These are phyloP conservation scores for Zarea fungicola DNA, from an alignment of 2,329 filamentous ascomycete species.

Conservation along the genomic window DNA sequence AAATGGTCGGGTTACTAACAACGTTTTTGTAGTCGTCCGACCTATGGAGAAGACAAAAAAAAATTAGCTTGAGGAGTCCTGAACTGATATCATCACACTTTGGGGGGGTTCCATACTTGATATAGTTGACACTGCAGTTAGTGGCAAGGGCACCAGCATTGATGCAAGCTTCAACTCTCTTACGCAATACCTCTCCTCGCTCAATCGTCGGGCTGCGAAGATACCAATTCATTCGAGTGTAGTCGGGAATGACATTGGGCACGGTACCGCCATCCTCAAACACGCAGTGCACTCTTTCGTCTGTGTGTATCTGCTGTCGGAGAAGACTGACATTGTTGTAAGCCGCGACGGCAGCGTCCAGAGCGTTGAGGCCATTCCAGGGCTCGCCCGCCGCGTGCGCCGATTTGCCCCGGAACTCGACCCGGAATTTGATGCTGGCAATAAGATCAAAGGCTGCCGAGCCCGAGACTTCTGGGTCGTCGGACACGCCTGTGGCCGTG, in stretches of 20 bases:
- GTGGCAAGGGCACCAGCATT: slow-evolving; percentile 23
- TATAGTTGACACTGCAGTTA: slow-evolving; percentile 31
- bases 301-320: slow-evolving; percentile 32
- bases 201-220: slow-evolving; percentile 27
- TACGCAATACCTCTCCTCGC: slow-evolving; percentile 19
- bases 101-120: too few relatives aligned
- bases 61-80: neutral
- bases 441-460: slow-evolving; percentile 27
- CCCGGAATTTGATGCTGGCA: slow-evolving; percentile 27
- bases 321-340: slow-evolving; percentile 33
- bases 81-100: too few relatives aligned
- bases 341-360: slow-evolving; percentile 31
- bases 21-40: slow-evolving; percentile 5
- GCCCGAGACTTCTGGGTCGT: slow-evolving; percentile 13
- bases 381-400: slow-evolving; percentile 33
- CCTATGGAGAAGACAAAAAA: neutral
- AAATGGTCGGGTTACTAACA: slow-evolving; percentile 35
- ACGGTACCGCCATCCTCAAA: slow-evolving; percentile 31
- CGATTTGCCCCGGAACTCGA: slow-evolving; percentile 28
- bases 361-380: slow-evolving; percentile 33
- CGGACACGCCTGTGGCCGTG: neutral
- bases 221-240: slow-evolving; percentile 30
- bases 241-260: slow-evolving; percentile 33
- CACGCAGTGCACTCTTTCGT: slow-evolving; percentile 32
- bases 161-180: slow-evolving; percentile 27